Evolutionary conservation across 2,329 filamentous ascomycete species (phyloP).

Genomic region (Emergomyces pasteurianus): DNA sequence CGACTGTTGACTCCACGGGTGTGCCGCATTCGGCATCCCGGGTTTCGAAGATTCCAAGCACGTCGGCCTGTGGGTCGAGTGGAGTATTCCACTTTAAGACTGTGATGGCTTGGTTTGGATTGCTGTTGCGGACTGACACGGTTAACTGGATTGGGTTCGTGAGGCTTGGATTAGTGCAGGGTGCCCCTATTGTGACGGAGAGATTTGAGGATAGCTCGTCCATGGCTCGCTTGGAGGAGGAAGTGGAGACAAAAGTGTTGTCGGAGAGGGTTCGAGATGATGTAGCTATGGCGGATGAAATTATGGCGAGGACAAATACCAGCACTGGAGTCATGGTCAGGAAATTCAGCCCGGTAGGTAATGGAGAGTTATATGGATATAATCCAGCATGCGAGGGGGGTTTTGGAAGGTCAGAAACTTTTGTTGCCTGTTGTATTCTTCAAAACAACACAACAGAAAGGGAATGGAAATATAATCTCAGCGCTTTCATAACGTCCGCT

Average conservation of each 20-base stretch:
- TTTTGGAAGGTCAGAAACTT: no score
- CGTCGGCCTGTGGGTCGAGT: constrained; percentile 21
- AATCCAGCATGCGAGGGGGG: no score
- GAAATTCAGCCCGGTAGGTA: not conserved
- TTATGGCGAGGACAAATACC: not conserved
- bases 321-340: not conserved
- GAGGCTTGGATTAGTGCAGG: constrained; percentile 7
- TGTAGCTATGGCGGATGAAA: not conserved
- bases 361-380: not conserved
- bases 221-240: constrained; percentile 4
- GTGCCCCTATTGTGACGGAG: constrained; percentile 11
- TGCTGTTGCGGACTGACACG: constrained; percentile 21
- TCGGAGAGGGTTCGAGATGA: not conserved
- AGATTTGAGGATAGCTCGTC: constrained; percentile 5
- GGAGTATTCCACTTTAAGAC: constrained; percentile 28
- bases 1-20: constrained; percentile 17
- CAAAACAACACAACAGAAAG: not conserved
- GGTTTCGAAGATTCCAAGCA: constrained; percentile 22
- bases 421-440: not conserved
- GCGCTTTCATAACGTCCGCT: not conserved
- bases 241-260: not conserved
- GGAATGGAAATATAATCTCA: not conserved
- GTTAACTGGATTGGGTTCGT: constrained; percentile 9
- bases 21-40: constrained; percentile 14
- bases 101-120: constrained; percentile 17